A percentile compares a stretch with the other conserved stretches of the same genome.
Evolutionary conservation across 2,329 filamentous ascomycete species (phyloP).

Genomic region (Exophiala xenobiotica): DNA sequence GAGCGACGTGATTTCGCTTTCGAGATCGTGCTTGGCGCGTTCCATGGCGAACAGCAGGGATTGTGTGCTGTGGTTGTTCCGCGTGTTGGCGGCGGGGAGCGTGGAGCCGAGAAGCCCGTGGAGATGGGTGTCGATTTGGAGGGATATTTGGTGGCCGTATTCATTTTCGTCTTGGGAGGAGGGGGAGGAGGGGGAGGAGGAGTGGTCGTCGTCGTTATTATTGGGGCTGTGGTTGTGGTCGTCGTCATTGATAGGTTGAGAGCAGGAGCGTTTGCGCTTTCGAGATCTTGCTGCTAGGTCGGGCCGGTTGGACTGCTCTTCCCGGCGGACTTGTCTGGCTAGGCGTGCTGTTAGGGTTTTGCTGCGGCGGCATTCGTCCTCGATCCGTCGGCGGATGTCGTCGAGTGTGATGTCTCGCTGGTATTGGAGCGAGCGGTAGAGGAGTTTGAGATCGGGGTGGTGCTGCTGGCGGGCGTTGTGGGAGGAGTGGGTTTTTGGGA

Average conservation of each 20-base stretch:
- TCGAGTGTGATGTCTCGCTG: conserved; percentile 70
- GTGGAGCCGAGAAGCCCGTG: conserved; percentile 12
- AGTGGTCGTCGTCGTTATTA: background rate
- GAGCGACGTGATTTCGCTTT: conserved; percentile 65
- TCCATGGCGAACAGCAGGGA: conserved; percentile 70
- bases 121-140: conserved; percentile 16
- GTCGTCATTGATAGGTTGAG: background rate
- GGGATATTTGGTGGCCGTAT: too few species aligned
- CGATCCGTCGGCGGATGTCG: conserved; percentile 63
- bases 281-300: conserved; percentile 34
- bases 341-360: conserved; percentile 16
- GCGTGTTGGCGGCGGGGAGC: background rate
- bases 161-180: too few species aligned
- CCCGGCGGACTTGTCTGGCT: conserved; percentile 23
- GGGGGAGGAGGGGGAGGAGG: too few species aligned
- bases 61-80: conserved; percentile 56
- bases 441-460: conserved; percentile 62
- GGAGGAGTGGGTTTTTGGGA: too few species aligned
- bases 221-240: conserved; percentile 3
- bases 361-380: conserved; percentile 56
- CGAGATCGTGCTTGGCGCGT: conserved; percentile 62
- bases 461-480: conserved; percentile 58
- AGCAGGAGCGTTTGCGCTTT: conserved; percentile 25
- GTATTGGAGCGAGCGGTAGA: conserved; percentile 78
- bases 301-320: conserved; percentile 45